A percentile compares a stretch with the other conserved stretches of the same genome.
Conservation (phyloP, 192 early-diverging fungal species). For the Thamnidium elegans region DNA sequence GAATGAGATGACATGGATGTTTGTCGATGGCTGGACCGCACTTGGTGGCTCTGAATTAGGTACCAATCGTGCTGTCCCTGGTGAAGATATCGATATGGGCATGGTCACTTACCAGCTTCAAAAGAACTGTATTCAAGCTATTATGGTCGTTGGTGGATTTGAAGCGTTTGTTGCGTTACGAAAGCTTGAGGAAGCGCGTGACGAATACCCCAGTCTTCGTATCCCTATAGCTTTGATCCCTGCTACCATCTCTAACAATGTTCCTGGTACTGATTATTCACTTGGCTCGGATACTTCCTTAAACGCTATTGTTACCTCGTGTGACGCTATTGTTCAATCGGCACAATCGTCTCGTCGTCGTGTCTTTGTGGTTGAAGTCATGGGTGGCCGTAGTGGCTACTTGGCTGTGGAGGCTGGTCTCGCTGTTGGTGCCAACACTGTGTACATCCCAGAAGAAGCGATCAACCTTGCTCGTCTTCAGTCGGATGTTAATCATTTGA, state of each 20-base stretch:
- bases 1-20: constrained; percentile 75
- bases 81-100: constrained; percentile 67
- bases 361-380: constrained; percentile 96
- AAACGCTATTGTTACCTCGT: constrained; percentile 88
- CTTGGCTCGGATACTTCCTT: constrained; percentile 93
- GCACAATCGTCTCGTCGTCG: constrained; percentile 87
- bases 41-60: constrained; percentile 91
- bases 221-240: constrained; percentile 93
- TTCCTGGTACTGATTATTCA: constrained; percentile 94
- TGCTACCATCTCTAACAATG: constrained; percentile 96
- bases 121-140: constrained; percentile 84
- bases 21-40: constrained; percentile 88
- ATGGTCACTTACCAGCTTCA: constrained; percentile 90
- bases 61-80: constrained; percentile 90
- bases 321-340: constrained; percentile 90
- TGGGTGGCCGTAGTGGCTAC: constrained; percentile 94
- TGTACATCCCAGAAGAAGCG: constrained; percentile 94
- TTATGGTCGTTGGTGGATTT: constrained; percentile 95
- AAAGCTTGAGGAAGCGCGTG: constrained; percentile 66
- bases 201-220: constrained; percentile 85
- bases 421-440: constrained; percentile 80
- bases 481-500: constrained; percentile 80
- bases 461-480: constrained; percentile 78
- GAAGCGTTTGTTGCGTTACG: constrained; percentile 86
- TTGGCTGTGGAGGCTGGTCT: constrained; percentile 86